Evolutionary conservation across 352 stramenopile species (phyloP), one percentile per base, ranked within the genome.

Genomic region (Elongisporangium undulatum): DNA sequence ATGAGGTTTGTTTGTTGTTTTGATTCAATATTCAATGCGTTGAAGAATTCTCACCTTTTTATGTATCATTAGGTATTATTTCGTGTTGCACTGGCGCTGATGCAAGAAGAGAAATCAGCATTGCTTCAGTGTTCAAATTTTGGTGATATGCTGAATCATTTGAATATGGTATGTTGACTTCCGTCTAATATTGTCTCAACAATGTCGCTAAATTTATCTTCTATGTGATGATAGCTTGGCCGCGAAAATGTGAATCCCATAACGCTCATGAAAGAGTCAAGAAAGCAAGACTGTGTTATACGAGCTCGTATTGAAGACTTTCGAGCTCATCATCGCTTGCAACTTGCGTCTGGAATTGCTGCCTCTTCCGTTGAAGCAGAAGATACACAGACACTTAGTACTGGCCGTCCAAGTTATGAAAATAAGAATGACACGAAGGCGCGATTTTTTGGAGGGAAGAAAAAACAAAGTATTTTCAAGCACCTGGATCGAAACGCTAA

Each of bases 281-380:
- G 75, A 53, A 74, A 77, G 17, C 86, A 93, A 53, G 80, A 92
- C 8, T 78, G 75, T 16, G 82, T 93, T 3, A 80, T 85, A 57
- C 74, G 79, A 39, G 67, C 75, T 4, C 77, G 83, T 34, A 80
- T 95, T 39, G 86, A 95, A 65, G 86, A 94, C 56, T 93, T 95
- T 66, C 69, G 86, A 59, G 86, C 84, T 3, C 84, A 94, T 21
- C 85, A 95, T 58, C 82, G 86, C 12, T 71, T 95, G 4, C 84
- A 94, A 50, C 59, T 94, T 1, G 86, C 86, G 7, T 90, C 84
- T 2, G 85, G 79, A 0, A 92, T 95, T 26, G 81, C 89, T 10
- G 80, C 83, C 9, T 95, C 85, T 3, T 75, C 75, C 6, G 70
- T 87, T 53, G 77, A 87, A 55, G 61, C 65, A 4, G 79, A 79